Conservation (phyloP, 1,284 basidiomycete species). For the Amylostereum chailletii region DNA sequence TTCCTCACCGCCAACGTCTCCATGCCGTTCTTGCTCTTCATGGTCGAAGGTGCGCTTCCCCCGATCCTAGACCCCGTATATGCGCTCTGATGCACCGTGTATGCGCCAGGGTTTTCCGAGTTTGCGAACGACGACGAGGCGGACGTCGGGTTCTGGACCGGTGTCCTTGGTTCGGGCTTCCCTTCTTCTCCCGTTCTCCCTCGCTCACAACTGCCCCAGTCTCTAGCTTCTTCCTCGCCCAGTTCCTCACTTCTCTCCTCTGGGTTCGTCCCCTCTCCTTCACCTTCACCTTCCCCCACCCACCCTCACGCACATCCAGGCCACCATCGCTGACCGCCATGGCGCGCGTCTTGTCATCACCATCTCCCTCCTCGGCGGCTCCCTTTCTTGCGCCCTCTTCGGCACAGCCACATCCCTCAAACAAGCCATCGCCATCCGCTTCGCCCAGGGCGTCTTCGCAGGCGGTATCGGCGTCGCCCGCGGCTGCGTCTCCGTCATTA, state of each 20-base stretch:
- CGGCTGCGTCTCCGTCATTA: constrained; percentile 82
- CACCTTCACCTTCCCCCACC: constrained; percentile 13
- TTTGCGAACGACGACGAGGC: constrained; percentile 66
- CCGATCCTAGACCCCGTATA: constrained; percentile 3
- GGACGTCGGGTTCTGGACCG: constrained; percentile 80
- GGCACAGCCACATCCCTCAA: constrained; percentile 78
- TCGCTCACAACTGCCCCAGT: constrained; percentile 31
- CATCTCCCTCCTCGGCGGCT: constrained; percentile 78
- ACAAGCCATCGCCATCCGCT: constrained; percentile 82
- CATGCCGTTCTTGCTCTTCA: constrained; percentile 83
- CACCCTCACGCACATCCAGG: constrained; percentile 35
- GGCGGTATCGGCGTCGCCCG: constrained; percentile 91
- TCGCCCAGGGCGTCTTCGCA: constrained; percentile 92
- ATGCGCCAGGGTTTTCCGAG: constrained; percentile 50
- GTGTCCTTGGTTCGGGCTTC: constrained; percentile 53
- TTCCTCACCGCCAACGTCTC: constrained; percentile 88
- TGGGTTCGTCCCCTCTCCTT: constrained; percentile 42
- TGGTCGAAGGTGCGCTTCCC: constrained; percentile 70
- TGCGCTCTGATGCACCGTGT: background rate
- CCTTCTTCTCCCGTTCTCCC: constrained; percentile 8
- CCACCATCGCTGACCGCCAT: constrained; percentile 88
- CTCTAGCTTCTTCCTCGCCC: constrained; percentile 74
- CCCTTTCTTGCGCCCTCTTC: constrained; percentile 73
- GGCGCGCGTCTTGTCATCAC: constrained; percentile 82
- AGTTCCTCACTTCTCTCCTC: constrained; percentile 89